A percentile compares a stretch with the other conserved stretches of the same genome.
Evolutionary conservation across 2,329 filamentous ascomycete genomes (phyloP).

Genomic region (Fonsecaea multimorphosa): DNA sequence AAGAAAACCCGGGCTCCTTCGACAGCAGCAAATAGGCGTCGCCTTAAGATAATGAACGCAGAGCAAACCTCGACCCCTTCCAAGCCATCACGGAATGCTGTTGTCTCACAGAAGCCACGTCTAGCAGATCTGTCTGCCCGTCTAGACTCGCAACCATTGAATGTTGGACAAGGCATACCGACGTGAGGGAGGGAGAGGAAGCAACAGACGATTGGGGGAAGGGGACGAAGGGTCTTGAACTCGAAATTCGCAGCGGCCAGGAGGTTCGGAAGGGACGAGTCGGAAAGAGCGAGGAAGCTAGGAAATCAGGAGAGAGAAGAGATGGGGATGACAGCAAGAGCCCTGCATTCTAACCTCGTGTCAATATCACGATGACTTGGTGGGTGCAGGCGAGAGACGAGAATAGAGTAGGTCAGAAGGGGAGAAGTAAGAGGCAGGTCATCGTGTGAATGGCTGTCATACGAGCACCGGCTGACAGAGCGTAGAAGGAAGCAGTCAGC

Average conservation of each 20-base stretch:
- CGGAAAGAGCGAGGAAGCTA: not conserved
- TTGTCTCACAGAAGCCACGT: not conserved
- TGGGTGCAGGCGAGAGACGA: not conserved
- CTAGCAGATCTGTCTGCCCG: not conserved
- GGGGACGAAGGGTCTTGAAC: not conserved
- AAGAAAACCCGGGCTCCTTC: not conserved
- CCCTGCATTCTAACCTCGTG: not conserved
- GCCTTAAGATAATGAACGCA: not conserved
- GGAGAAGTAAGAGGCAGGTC: not conserved
- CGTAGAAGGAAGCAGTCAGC: not conserved
- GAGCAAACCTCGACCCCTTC: not conserved
- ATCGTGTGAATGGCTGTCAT: not conserved
- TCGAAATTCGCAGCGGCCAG: not conserved
- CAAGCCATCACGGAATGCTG: not conserved
- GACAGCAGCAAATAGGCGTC: not conserved
- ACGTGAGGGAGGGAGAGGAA: not conserved
- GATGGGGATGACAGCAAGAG: not conserved
- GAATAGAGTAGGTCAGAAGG: not conserved
- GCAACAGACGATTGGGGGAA: not conserved
- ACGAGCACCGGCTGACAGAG: not conserved
- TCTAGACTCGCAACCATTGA: not conserved
- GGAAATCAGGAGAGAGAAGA: not conserved
- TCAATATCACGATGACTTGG: not conserved
- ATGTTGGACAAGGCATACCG: not conserved
- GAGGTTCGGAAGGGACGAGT: not conserved